Evolutionary conservation across 106 monocot genomes (phyloP).

Genomic region (Platanthera zijinensis): DNA sequence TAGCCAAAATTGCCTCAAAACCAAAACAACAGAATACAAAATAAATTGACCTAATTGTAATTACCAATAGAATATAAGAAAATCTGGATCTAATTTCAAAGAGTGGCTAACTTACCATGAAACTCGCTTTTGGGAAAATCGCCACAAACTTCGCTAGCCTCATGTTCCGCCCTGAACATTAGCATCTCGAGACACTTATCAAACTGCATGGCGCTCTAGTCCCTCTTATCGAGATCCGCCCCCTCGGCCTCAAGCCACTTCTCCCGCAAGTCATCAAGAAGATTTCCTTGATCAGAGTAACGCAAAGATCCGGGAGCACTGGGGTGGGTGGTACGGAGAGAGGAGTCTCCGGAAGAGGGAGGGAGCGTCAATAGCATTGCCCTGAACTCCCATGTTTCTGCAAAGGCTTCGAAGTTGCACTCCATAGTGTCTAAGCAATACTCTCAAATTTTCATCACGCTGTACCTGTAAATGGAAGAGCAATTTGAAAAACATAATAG

Average conservation of each 20-base stretch:
- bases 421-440: conserved; percentile 84
- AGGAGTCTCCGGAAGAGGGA: conserved; percentile 76
- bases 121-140: neutral
- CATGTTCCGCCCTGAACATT: conserved; percentile 55
- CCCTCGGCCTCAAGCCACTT: conserved; percentile 93
- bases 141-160: conserved; percentile 10
- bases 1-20: too few relatives aligned
- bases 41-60: too few relatives aligned
- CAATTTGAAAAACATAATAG: neutral
- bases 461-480: conserved; percentile 45
- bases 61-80: neutral
- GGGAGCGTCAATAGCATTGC: conserved; percentile 79
- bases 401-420: conserved; percentile 89
- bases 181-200: conserved; percentile 81
- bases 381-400: conserved; percentile 70
- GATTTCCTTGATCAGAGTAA: conserved; percentile 55
- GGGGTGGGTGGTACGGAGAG: conserved; percentile 66
- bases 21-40: too few relatives aligned
- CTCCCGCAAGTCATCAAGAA: conserved; percentile 94
- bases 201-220: conserved; percentile 77
- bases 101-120: neutral
- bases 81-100: neutral
- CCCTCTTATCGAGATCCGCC: conserved; percentile 91
- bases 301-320: conserved; percentile 73
- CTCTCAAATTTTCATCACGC: conserved; percentile 77